Evolutionary conservation across 352 stramenopile species (phyloP), one percentile per base, ranked within the genome.

Genomic region (Globisporangium perplexum): DNA sequence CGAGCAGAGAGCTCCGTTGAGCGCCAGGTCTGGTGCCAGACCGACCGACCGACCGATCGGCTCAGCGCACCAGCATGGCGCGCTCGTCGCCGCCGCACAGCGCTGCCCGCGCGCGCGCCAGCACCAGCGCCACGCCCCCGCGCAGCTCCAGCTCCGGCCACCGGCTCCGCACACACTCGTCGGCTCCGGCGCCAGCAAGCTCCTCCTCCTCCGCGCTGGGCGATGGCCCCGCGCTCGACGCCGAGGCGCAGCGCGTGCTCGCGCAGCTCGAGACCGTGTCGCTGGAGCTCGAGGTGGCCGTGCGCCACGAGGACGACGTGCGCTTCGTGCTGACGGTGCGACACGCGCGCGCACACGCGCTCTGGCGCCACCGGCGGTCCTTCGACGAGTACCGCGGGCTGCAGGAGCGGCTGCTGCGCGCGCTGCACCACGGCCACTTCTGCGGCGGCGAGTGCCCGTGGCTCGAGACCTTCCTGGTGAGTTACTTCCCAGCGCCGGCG

Each of bases 391-490:
- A 83, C 57, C 50, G 64, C 17, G 42, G 39, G 14, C 68, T 85
- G 26, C 70, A 82, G 36, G 62, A 62, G 14, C 50, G 50, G 1
- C 26, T 74, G 22, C 50, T 79, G 6, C 42, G 52, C 6, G 70
- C 58, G 30, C 67, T 88, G 47, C 63, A 82, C 23, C 74, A 83
- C 53, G 77, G 74, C 31, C 74, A 86, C 57, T 59, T 72, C 10
- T 88, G 74, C 45, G 57, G 70, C 28, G 74, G 65, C 28, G 53
- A 57, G 28, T 86, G 74, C 47, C 70, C 72, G 24, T 88, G 75
- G 61, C 57, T 86, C 31, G 64, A 86, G 22, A 71, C 68, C 35
- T 83, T 77, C 41, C 20, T 86, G 33, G 59, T 49, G 35, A 71
- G 60, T 43, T 67, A 65, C 53, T 84, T 76, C 36, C 68, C 62